A percentile compares a stretch with the other conserved stretches of the same genome.
phyloP scores from a whole-genome alignment of 192 early-diverging fungal genomes.

The Obelidium mucronatum region DNA sequence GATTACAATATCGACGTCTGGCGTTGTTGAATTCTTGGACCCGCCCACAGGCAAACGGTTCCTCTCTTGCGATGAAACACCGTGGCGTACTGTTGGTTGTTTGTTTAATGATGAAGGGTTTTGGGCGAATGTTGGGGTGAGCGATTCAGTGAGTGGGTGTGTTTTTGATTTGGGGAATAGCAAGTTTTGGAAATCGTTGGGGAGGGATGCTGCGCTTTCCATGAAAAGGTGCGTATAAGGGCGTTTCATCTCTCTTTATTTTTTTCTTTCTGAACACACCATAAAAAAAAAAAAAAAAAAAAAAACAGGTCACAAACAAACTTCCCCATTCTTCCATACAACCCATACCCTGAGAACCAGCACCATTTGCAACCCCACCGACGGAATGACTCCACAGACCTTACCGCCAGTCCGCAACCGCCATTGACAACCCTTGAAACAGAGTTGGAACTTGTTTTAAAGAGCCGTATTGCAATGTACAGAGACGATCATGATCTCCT shows the following conservation, averaged over 20 bases:
- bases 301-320: slow-evolving; percentile 1
- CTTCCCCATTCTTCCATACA: slow-evolving; percentile 31
- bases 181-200: slow-evolving; percentile 33
- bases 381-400: neutral
- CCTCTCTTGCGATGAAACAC: neutral
- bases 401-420: neutral
- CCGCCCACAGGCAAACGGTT: slow-evolving; percentile 21
- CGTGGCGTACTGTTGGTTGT: slow-evolving; percentile 32
- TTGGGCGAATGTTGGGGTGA: slow-evolving; percentile 33
- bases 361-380: neutral
- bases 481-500: slow-evolving; percentile 33
- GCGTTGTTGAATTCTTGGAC: slow-evolving; percentile 29
- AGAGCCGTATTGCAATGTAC: slow-evolving; percentile 20
- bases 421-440: slow-evolving; percentile 18
- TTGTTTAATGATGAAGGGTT: slow-evolving; percentile 42
- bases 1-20: neutral
- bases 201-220: slow-evolving; percentile 19
- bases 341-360: neutral
- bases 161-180: slow-evolving; percentile 15
- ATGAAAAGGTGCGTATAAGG: slow-evolving; percentile 18
- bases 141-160: slow-evolving; percentile 3
- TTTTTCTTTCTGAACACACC: neutral
- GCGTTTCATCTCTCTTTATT: slow-evolving; percentile 10
- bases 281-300: neutral
- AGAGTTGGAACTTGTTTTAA: slow-evolving; percentile 25